Evolutionary conservation across 768 basidiomycete genomes (phyloP).

Genomic region (Multifurca ochricompacta): DNA sequence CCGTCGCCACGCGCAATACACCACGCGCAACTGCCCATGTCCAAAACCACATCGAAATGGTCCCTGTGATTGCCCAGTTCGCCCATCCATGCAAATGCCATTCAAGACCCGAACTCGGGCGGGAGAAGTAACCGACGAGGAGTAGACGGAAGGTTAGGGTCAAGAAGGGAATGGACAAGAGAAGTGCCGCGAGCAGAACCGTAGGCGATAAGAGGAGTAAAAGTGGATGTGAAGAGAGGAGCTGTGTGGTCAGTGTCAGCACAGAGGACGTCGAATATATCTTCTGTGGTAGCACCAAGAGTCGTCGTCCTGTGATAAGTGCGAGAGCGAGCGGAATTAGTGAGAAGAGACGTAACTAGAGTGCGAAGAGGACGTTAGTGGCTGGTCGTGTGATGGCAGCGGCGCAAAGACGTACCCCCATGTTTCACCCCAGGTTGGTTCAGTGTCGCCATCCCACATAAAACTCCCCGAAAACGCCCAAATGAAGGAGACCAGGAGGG

Average conservation of each 20-base stretch:
- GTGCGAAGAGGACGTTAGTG: neutral
- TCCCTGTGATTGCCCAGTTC: slow-evolving; percentile 62
- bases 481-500: slow-evolving; percentile 63
- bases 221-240: slow-evolving; percentile 66
- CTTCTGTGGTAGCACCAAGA: slow-evolving; percentile 62
- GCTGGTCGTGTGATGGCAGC: neutral
- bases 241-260: slow-evolving; percentile 53
- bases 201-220: slow-evolving; percentile 67
- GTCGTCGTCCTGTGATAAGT: slow-evolving; percentile 59
- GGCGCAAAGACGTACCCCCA: slow-evolving; percentile 49
- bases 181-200: slow-evolving; percentile 57
- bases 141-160: slow-evolving; percentile 73
- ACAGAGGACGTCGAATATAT: slow-evolving; percentile 57
- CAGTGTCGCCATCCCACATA: slow-evolving; percentile 43
- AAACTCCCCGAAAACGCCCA: slow-evolving; percentile 83
- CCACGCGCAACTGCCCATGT: slow-evolving; percentile 76
- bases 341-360: slow-evolving; percentile 69
- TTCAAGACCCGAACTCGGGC: slow-evolving; percentile 34
- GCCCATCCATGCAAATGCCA: slow-evolving; percentile 58
- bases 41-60: slow-evolving; percentile 57
- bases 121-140: slow-evolving; percentile 53
- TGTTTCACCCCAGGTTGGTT: slow-evolving; percentile 77
- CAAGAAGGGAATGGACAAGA: slow-evolving; percentile 72
- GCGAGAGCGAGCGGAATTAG: slow-evolving; percentile 65
- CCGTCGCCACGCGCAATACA: slow-evolving; percentile 62